A percentile compares a stretch with the other conserved stretches of the same genome.
Evolutionary conservation across 2,329 filamentous ascomycete species (phyloP).

Genomic region (Pyrenophora graminea): DNA sequence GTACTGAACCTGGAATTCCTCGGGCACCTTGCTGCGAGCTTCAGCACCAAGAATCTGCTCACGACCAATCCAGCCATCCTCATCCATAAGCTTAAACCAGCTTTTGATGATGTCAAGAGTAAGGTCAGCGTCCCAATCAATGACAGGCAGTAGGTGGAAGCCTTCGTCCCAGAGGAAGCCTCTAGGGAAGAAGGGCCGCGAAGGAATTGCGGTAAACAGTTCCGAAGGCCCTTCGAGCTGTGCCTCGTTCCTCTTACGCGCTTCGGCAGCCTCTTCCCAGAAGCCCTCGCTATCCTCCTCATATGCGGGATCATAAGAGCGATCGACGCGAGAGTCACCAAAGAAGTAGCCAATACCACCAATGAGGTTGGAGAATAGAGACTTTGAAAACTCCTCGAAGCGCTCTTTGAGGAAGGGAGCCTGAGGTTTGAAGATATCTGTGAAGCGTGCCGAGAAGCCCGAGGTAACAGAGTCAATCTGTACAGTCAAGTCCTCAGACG

Average conservation of each 20-base stretch:
- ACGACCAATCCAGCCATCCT: constrained; percentile 95
- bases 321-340: constrained; percentile 84
- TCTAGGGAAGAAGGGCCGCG: constrained; percentile 91
- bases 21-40: constrained; percentile 90
- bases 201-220: constrained; percentile 89
- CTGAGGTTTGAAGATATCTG: constrained; percentile 71
- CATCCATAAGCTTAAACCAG: constrained; percentile 96
- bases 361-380: constrained; percentile 90
- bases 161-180: constrained; percentile 99
- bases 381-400: constrained; percentile 80
- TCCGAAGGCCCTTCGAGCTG: constrained; percentile 80
- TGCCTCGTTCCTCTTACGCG: constrained; percentile 69
- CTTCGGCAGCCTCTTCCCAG: constrained; percentile 88
- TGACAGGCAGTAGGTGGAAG: constrained; percentile 87
- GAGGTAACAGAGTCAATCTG: constrained; percentile 69
- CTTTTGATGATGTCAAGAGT: constrained; percentile 82
- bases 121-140: constrained; percentile 93
- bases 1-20: constrained; percentile 93
- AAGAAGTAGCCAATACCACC: constrained; percentile 96
- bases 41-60: constrained; percentile 93
- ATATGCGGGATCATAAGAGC: constrained; percentile 89
- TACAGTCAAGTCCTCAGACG: constrained; percentile 67
- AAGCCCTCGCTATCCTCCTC: constrained; percentile 95
- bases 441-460: constrained; percentile 75
- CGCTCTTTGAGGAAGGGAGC: constrained; percentile 74